Evolutionary conservation across 2,329 filamentous ascomycete species (phyloP).

Genomic region (Beauveria varroae): DNA sequence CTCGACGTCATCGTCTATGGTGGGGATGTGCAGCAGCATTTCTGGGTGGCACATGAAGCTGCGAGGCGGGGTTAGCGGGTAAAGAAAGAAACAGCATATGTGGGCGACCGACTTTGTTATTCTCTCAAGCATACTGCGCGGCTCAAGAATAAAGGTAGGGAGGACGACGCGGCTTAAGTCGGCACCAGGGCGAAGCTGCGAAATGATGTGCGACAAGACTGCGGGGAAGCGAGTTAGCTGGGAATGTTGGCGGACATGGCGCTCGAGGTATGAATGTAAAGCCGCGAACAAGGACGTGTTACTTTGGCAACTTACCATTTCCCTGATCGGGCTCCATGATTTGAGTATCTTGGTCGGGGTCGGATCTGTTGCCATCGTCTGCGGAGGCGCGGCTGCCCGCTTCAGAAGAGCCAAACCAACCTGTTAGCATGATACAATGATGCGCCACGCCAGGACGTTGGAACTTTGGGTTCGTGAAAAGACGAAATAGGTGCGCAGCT

Average conservation of each 20-base stretch:
- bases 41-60: constrained; percentile 99
- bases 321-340: constrained; percentile 88
- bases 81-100: constrained; percentile 5
- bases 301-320: constrained; percentile 59
- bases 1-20: constrained; percentile 79
- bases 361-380: constrained; percentile 44
- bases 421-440: constrained; percentile 31
- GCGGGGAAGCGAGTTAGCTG: constrained; percentile 6
- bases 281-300: not conserved
- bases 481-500: not conserved
- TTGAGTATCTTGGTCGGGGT: constrained; percentile 61
- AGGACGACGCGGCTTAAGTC: constrained; percentile 91
- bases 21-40: constrained; percentile 79
- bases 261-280: not conserved
- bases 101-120: constrained; percentile 72
- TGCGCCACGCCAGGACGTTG: constrained; percentile 12
- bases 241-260: not conserved
- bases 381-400: constrained; percentile 46
- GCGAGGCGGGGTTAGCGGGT: constrained; percentile 12
- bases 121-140: constrained; percentile 93
- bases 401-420: constrained; percentile 30
- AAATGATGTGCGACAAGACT: constrained; percentile 97
- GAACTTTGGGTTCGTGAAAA: not conserved
- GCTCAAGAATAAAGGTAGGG: constrained; percentile 96
- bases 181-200: constrained; percentile 88